Percentiles rank a stretch among this genome's conserved stretches.
Conservation (phyloP, 768 basidiomycete genomes). For the Panellus pusillus region DNA sequence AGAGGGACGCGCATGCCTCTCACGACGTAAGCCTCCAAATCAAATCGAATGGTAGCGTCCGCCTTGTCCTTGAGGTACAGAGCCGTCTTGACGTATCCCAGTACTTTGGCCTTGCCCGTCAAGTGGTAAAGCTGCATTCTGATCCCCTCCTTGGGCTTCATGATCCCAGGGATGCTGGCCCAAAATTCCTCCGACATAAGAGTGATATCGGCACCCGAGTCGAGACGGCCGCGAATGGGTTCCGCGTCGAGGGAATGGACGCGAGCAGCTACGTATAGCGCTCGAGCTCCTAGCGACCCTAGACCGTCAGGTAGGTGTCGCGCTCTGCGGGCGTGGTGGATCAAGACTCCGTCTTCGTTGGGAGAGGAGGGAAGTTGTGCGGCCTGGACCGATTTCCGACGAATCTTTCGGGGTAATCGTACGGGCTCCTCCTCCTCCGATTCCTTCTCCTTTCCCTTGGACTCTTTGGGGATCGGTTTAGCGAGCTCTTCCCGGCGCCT, state of each 20-base stretch:
- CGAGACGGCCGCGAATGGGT: background rate
- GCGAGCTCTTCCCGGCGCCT: too few relatives aligned
- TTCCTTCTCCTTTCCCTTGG: too few relatives aligned
- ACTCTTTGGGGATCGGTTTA: too few relatives aligned
- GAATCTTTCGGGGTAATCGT: background rate
- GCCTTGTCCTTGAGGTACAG: background rate
- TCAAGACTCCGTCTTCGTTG: constrained; percentile 5
- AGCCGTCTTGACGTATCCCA: too few relatives aligned
- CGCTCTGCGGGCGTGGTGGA: constrained; percentile 21
- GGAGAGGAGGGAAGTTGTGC: background rate
- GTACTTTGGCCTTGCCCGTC: too few relatives aligned
- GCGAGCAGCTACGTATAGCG: too few relatives aligned
- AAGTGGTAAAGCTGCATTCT: too few relatives aligned
- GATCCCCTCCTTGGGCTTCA: too few relatives aligned
- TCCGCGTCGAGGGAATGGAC: background rate
- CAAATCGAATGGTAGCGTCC: background rate
- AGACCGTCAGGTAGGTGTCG: background rate
- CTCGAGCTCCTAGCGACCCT: background rate
- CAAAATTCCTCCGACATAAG: too few relatives aligned
- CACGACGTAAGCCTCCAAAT: background rate
- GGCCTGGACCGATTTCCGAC: background rate
- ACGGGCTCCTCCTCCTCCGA: too few relatives aligned
- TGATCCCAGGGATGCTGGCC: too few relatives aligned
- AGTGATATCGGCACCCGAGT: background rate
- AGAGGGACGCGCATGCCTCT: background rate